A percentile compares a stretch with the other conserved stretches of the same genome.
phyloP scores from a whole-genome alignment of 1,284 basidiomycete species.

The Mycena sp. region DNA sequence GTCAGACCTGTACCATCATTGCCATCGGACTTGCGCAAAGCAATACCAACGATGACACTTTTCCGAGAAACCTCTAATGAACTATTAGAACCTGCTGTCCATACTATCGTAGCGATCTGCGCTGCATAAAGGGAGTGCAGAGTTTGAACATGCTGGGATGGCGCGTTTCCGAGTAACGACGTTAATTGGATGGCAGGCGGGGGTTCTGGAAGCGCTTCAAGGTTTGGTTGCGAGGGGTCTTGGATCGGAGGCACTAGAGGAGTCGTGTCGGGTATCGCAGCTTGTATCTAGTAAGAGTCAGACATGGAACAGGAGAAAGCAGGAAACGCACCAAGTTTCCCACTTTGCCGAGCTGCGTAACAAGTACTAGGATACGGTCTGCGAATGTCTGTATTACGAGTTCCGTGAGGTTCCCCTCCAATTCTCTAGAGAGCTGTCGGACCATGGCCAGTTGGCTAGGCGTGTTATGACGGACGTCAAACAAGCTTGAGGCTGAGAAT shows the following conservation, averaged over 20 bases:
- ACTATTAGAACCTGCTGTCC: constrained; percentile 61
- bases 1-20: constrained; percentile 45
- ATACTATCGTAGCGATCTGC: constrained; percentile 88
- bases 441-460: constrained; percentile 28
- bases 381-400: constrained; percentile 80
- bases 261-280: constrained; percentile 73
- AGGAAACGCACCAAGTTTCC: constrained; percentile 73
- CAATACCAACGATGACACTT: constrained; percentile 75
- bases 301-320: constrained; percentile 7
- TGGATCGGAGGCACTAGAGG: constrained; percentile 60
- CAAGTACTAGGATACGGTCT: constrained; percentile 82
- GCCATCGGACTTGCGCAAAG: constrained; percentile 56
- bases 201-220: constrained; percentile 66
- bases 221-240: constrained; percentile 48
- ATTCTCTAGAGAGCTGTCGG: constrained; percentile 52
- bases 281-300: constrained; percentile 75
- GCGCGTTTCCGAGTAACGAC: constrained; percentile 78
- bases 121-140: constrained; percentile 85
- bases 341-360: constrained; percentile 90
- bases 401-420: constrained; percentile 75
- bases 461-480: too few relatives aligned
- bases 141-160: constrained; percentile 69
- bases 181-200: constrained; percentile 79
- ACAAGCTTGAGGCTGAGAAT: too few relatives aligned
- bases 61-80: constrained; percentile 52